phyloP scores from a whole-genome alignment of 139 green algal species.

The Eudorina sp. region DNA sequence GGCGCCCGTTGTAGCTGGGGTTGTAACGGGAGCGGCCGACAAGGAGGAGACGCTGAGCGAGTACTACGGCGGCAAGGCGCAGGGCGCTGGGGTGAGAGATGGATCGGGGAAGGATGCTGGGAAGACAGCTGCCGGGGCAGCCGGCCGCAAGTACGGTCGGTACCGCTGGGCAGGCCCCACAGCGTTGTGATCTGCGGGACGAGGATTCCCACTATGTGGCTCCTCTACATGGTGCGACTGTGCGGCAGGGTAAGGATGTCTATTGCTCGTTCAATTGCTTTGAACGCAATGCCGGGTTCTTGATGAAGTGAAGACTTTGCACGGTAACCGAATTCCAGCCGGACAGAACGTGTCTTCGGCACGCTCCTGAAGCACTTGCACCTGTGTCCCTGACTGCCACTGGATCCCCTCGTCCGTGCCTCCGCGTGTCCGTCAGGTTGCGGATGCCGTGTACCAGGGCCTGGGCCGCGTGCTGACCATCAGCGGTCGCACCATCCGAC shows the following conservation, averaged over 20 bases:
- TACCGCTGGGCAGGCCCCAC: background rate
- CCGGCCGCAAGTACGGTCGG: background rate
- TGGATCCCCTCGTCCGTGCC: background rate
- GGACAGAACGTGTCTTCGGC: background rate
- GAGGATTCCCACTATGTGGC: background rate
- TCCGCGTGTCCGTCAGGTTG: background rate
- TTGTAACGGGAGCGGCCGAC: constrained; percentile 35
- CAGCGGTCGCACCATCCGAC: constrained; percentile 60
- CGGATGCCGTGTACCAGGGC: constrained; percentile 50
- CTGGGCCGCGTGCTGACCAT: constrained; percentile 61
- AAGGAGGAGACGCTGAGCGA: constrained; percentile 49
- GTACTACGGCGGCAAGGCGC: constrained; percentile 54
- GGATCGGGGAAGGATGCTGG: background rate
- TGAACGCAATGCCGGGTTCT: background rate
- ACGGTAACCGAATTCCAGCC: background rate
- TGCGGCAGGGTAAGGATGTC: too few relatives aligned
- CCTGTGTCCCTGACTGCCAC: background rate
- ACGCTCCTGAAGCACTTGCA: background rate
- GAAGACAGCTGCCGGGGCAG: background rate
- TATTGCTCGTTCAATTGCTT: background rate
- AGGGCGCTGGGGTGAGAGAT: constrained; percentile 15
- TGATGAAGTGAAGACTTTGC: background rate
- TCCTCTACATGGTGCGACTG: background rate
- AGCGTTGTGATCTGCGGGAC: background rate
- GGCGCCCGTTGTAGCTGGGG: constrained; percentile 38